A percentile compares a stretch with the other conserved stretches of the same genome.
Evolutionary conservation across 495 filamentous ascomycete genomes (phyloP).

Genomic region (Neurospora sp.): DNA sequence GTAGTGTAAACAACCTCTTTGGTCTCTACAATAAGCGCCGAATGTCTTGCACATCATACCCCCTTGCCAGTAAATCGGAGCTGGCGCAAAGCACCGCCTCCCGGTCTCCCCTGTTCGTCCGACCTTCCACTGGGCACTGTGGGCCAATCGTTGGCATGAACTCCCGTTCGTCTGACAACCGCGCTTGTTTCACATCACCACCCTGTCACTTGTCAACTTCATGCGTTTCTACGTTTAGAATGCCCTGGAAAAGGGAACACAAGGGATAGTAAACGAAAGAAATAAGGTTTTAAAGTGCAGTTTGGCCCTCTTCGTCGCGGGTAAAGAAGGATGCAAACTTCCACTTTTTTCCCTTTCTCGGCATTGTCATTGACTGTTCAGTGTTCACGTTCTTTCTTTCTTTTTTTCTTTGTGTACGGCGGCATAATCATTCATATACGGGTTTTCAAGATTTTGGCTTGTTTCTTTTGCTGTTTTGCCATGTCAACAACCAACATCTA

Average conservation of each 20-base stretch:
- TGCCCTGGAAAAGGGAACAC: not conserved
- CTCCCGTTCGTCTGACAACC: not conserved
- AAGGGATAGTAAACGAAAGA: not conserved
- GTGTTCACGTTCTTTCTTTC: not conserved
- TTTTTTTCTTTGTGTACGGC: not conserved
- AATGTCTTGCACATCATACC: not conserved
- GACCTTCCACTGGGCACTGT: not conserved
- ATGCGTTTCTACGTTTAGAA: not conserved
- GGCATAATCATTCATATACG: not conserved
- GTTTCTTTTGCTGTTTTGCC: not conserved
- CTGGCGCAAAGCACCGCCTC: not conserved
- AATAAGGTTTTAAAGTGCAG: not conserved
- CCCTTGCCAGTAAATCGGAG: not conserved
- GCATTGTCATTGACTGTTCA: not conserved
- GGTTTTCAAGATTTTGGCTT: not conserved
- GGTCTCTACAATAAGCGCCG: not conserved
- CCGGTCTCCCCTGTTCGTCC: not conserved
- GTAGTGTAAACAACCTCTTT: not conserved
- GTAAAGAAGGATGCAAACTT: not conserved
- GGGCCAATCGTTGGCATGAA: not conserved
- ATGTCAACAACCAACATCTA: not conserved
- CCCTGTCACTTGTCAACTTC: not conserved
- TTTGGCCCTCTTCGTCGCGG: not conserved
- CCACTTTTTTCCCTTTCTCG: not conserved
- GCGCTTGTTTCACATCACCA: constrained; percentile 5